Conservation (phyloP, 805 yeast species). For the Yamadazyma ubonensis region DNA sequence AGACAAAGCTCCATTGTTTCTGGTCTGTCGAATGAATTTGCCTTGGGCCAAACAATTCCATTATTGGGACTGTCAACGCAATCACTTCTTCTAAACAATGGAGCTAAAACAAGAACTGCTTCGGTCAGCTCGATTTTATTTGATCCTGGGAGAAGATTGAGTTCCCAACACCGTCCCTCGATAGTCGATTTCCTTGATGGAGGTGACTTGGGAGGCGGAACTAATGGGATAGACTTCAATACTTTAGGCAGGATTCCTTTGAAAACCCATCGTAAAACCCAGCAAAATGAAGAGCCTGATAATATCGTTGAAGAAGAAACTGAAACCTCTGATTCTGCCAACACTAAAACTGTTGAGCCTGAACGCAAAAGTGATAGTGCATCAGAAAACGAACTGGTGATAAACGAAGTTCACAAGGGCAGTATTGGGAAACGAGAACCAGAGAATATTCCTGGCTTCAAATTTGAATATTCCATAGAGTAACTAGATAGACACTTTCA, state of each 20-base stretch:
- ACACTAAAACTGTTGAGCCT: background rate
- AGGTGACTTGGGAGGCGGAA: conserved; percentile 25
- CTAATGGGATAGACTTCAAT: background rate
- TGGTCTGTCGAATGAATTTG: conserved; percentile 18
- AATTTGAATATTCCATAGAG: conserved; percentile 10
- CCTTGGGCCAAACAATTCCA: conserved; percentile 33
- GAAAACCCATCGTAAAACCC: background rate
- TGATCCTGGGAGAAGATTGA: conserved; percentile 21
- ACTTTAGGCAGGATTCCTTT: background rate
- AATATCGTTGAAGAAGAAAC: background rate
- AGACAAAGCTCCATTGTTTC: conserved; percentile 24
- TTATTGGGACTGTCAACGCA: conserved; percentile 26
- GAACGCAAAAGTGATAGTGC: conserved; percentile 5
- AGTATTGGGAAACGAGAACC: background rate
- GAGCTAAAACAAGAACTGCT: conserved; percentile 18
- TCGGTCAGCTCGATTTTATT: conserved; percentile 25
- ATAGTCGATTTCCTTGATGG: conserved; percentile 26
- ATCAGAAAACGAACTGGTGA: conserved; percentile 3
- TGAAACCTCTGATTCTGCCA: background rate
- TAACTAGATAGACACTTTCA: no score
- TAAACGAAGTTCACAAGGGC: conserved; percentile 4
- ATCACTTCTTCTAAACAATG: conserved; percentile 17
- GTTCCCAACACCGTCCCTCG: conserved; percentile 19
- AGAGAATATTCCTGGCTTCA: conserved; percentile 16
- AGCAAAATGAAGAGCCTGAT: background rate